Conservation (phyloP, 2,329 filamentous ascomycete species). For the Fusarium citri region DNA sequence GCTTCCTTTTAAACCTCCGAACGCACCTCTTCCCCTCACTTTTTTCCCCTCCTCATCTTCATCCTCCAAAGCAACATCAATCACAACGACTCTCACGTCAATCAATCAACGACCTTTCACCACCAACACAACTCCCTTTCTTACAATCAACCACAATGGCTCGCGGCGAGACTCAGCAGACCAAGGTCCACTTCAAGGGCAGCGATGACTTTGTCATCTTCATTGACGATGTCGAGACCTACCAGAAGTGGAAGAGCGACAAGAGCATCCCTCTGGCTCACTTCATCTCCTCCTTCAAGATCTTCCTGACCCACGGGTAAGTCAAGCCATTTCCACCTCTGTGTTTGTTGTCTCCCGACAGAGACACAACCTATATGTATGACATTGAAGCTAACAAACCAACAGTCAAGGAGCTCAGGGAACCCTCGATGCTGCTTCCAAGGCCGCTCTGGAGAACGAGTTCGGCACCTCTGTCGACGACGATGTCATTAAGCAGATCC, state of each 20-base stretch:
- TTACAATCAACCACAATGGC: constrained; percentile 65
- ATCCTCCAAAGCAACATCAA: constrained; percentile 27
- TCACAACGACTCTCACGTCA: constrained; percentile 10
- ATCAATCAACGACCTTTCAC: constrained; percentile 19
- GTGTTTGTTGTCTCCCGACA: background rate
- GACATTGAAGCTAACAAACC: constrained; percentile 23
- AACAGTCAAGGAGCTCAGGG: constrained; percentile 87
- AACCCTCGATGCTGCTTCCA: constrained; percentile 79
- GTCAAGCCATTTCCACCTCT: constrained; percentile 53
- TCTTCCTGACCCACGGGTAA: constrained; percentile 91
- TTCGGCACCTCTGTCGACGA: constrained; percentile 87
- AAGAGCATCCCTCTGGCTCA: constrained; percentile 82
- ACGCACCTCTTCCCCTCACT: constrained; percentile 10
- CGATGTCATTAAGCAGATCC: constrained; percentile 82
- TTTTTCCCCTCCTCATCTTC: constrained; percentile 25
- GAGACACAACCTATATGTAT: background rate
- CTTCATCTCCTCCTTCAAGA: constrained; percentile 88
- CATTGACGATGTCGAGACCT: constrained; percentile 68
- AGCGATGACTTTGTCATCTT: constrained; percentile 70
- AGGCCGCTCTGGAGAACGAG: constrained; percentile 81
- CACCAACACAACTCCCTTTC: constrained; percentile 23
- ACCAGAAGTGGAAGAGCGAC: constrained; percentile 87
- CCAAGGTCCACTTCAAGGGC: constrained; percentile 91
- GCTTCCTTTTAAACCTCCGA: constrained; percentile 44
- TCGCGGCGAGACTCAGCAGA: constrained; percentile 75